These are phyloP conservation scores for Pseudotsuga menziesii DNA, from an alignment of 75 land plant genomes.

Conservation along the genomic window DNA sequence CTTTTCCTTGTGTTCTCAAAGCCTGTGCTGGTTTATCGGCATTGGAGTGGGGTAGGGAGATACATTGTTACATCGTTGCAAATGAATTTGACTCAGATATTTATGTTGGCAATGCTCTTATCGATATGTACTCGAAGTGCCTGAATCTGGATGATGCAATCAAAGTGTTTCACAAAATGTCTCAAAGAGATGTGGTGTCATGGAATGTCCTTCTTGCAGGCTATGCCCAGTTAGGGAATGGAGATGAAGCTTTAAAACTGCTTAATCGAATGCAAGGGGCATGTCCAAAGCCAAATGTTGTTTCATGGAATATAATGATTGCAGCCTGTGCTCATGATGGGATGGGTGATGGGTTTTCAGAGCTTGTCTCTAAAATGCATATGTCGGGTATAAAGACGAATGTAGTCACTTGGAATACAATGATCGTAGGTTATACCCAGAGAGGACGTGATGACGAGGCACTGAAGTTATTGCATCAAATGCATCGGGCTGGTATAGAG, in stretches of 20 bases:
- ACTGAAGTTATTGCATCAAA: not conserved
- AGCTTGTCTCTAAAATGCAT: slow-evolving; percentile 36
- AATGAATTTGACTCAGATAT: slow-evolving; percentile 3
- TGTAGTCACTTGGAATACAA: slow-evolving; percentile 14
- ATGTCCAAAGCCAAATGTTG: too few species aligned
- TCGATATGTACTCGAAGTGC: slow-evolving; percentile 20
- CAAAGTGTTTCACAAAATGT: slow-evolving; percentile 12
- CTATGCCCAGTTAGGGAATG: too few species aligned
- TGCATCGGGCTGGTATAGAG: slow-evolving; percentile 3
- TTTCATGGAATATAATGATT: slow-evolving; percentile 47
- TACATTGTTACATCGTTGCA: slow-evolving; percentile 10
- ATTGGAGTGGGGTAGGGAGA: slow-evolving; percentile 9
- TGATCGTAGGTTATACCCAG: slow-evolving; percentile 13
- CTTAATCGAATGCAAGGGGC: too few species aligned
- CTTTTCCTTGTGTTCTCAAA: slow-evolving; percentile 33
- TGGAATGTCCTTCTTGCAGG: too few species aligned
- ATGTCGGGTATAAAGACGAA: slow-evolving; percentile 28
- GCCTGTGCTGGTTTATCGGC: slow-evolving; percentile 37
- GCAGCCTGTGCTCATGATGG: slow-evolving; percentile 39
- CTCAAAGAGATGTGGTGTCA: slow-evolving; percentile 10
- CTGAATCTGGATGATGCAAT: slow-evolving; percentile 11
- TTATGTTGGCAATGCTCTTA: slow-evolving; percentile 13
- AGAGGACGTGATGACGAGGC: slow-evolving; percentile 7
- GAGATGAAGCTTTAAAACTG: too few species aligned
- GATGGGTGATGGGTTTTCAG: slow-evolving; percentile 15